Base-by-base conservation (phyloP, 176 grass and related monocot species). In the Musa acuminata region DNA sequence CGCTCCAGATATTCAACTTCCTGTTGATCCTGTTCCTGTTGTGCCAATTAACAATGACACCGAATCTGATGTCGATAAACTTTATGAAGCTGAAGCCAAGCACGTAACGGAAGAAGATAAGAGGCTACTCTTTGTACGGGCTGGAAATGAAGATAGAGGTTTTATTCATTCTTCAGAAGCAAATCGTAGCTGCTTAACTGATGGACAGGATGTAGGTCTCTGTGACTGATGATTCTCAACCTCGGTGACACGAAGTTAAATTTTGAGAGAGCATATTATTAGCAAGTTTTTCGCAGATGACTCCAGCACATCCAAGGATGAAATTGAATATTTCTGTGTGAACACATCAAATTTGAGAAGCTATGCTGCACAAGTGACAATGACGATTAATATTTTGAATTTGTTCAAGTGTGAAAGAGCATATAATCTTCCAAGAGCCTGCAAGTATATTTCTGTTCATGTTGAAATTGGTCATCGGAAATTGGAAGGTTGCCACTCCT, bases 321-420 rank as follows among this genome's bases (percentile, higher is more conserved):
- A 27, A 27, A 27, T 27, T 27, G 26, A 27, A 27, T 27, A 27
- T 27, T 81, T 76, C 81, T 25, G 74, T 71, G 74, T 70, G 84
- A 67, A 86, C 81, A 84, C 77, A 81, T 75, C 84, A 67, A 74
- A 77, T 35, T 71, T 78, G 69, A 77, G 3, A 86, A 86, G 87
- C 78, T 89, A 77, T 80, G 74, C 14, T 81, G 60, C 23, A 74
- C 35, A 35, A 35, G 35, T 35, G 35, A 35, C 35, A 35, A 0
- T 35, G 35, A 35, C 5, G 35, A 35, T 35, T 35, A 35, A 35
- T 35, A 35, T 35, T 35, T 35, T 35, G 5, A 35, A 35, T 35
- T 5, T 35, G 3, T 5, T 35, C 22, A 35, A 35, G 35, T 35
- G 3, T 6, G 35, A 35, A 35, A 35, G 35, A 35, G 35, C 35